Conservation (phyloP, 208 protist species). For the Trypanosoma vivax region DNA sequence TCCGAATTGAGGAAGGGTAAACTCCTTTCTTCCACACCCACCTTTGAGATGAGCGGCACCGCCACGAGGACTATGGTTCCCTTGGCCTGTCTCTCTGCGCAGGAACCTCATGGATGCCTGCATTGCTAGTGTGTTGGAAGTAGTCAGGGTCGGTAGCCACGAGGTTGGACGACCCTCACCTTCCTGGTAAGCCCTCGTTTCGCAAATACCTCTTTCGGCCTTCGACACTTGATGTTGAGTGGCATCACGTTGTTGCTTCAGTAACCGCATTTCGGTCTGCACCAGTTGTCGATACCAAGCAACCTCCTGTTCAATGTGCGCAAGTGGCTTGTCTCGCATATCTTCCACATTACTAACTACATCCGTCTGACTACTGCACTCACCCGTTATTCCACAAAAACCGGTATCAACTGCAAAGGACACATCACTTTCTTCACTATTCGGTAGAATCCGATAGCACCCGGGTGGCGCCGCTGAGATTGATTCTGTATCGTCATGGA, state of each 20-base stretch:
- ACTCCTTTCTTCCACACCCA: not conserved
- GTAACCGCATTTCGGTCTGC: conserved; percentile 29
- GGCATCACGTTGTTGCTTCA: conserved; percentile 28
- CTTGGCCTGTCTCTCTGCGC: not conserved
- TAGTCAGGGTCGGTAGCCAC: not conserved
- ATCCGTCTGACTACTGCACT: not conserved
- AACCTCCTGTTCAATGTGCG: conserved; percentile 45
- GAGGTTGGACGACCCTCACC: not conserved
- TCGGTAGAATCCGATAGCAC: not conserved
- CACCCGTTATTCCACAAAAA: not conserved
- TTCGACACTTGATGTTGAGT: conserved; percentile 10
- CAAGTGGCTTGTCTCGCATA: conserved; percentile 44
- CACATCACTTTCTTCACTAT: not conserved
- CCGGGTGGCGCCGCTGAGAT: not conserved
- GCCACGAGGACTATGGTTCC: not conserved
- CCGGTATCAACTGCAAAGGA: not conserved
- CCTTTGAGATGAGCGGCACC: too few species aligned
- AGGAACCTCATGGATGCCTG: not conserved
- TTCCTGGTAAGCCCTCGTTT: not conserved
- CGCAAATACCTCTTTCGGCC: conserved; percentile 1
- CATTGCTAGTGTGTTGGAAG: not conserved
- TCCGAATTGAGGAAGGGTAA: not conserved
- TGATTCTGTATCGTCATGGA: not conserved
- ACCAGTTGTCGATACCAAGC: conserved; percentile 30
- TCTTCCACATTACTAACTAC: conserved; percentile 43